Conservation (phyloP, 129 eudicot species). For the Flaveria sonorensis region DNA sequence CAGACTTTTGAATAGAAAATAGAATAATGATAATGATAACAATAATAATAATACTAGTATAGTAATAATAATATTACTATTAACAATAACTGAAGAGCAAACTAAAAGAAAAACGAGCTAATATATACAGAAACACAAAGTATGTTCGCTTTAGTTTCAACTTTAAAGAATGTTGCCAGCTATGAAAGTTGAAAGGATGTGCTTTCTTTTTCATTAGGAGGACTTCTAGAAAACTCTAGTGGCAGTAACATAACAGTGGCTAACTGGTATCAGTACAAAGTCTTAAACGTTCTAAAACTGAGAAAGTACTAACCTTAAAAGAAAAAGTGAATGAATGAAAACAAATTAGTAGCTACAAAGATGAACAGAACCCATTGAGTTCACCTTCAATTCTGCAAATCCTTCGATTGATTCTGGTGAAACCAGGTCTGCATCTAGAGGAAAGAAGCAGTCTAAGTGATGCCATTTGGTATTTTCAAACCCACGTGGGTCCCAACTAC, state of each 20-base stretch:
- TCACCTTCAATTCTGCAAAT: constrained; percentile 73
- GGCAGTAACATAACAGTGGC: constrained; percentile 3
- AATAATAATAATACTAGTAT: not conserved
- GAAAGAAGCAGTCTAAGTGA: constrained; percentile 63
- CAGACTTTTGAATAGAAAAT: not conserved
- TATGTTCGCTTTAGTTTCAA: not conserved
- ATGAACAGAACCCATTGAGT: constrained; percentile 9
- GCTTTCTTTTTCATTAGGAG: not conserved
- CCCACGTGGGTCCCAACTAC: constrained; percentile 64
- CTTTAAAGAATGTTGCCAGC: constrained; percentile 1
- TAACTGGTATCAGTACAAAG: not conserved
- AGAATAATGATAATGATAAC: not conserved
- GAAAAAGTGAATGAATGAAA: constrained; percentile 7
- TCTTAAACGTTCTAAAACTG: not conserved
- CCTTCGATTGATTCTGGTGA: constrained; percentile 58
- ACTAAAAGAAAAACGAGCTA: not conserved
- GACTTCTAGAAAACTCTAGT: not conserved
- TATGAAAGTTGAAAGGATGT: not conserved
- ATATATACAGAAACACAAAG: not conserved
- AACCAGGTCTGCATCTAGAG: constrained; percentile 36
- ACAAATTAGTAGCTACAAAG: constrained; percentile 9
- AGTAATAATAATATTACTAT: not conserved
- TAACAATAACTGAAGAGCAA: not conserved
- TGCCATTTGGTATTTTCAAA: constrained; percentile 83
- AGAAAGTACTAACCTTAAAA: not conserved